These are phyloP conservation scores for Penicillium crystallinum DNA, from an alignment of 495 filamentous ascomycete genomes.

Conservation along the genomic window DNA sequence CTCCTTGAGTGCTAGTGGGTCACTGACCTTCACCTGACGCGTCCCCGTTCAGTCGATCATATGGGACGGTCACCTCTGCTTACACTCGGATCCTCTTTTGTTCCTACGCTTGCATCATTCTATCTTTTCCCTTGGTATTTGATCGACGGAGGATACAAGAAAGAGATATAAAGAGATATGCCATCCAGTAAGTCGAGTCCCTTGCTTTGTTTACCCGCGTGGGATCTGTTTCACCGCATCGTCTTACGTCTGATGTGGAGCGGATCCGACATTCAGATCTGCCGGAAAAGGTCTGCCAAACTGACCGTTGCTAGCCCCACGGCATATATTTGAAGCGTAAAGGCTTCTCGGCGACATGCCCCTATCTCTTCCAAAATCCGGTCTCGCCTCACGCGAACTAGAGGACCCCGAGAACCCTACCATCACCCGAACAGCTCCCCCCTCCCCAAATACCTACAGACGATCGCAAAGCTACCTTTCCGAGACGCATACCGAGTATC, in stretches of 20 bases:
- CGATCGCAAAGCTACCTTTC: slow-evolving; percentile 32
- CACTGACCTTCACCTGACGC: slow-evolving; percentile 11
- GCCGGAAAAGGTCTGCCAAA: background rate
- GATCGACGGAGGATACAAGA: no score
- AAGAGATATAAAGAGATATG: background rate
- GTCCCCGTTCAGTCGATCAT: slow-evolving; percentile 5
- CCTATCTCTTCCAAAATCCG: slow-evolving; percentile 23
- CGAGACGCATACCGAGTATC: slow-evolving; percentile 36
- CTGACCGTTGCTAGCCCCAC: background rate
- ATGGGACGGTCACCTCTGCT: background rate
- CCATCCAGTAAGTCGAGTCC: background rate
- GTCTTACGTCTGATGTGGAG: background rate
- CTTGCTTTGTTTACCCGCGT: background rate
- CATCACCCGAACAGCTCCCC: slow-evolving; percentile 33
- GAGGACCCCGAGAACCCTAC: slow-evolving; percentile 14
- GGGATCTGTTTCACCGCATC: background rate
- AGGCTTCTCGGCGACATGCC: slow-evolving; percentile 23
- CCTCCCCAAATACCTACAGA: slow-evolving; percentile 34
- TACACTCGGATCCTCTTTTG: background rate
- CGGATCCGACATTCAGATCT: background rate
- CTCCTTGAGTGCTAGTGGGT: background rate
- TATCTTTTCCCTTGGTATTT: no score
- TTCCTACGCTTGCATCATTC: background rate
- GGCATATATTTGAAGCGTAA: slow-evolving; percentile 4
- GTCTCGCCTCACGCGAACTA: slow-evolving; percentile 14